Evolutionary conservation across 371 early-diverging fungal genomes (phyloP).

Genomic region (Haplosporangium sp.): DNA sequence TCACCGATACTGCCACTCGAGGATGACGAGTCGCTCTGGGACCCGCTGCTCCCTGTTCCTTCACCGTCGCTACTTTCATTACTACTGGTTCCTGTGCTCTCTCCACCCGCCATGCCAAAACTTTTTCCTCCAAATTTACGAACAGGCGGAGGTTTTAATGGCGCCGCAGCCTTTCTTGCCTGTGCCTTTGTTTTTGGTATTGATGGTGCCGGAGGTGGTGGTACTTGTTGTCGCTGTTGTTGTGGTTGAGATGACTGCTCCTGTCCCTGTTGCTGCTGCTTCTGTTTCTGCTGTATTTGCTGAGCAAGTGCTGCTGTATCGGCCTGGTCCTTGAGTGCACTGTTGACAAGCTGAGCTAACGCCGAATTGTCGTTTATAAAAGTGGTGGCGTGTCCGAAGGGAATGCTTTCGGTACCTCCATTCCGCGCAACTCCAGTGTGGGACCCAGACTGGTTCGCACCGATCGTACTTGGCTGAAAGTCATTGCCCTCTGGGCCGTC

Average conservation of each 20-base stretch:
- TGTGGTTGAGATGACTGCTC: slow-evolving; percentile 7
- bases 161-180: slow-evolving; percentile 26
- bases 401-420: slow-evolving; percentile 3
- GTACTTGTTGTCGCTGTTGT: slow-evolving; percentile 19
- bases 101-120: slow-evolving; percentile 50
- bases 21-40: slow-evolving; percentile 51
- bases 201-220: neutral
- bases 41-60: slow-evolving; percentile 52
- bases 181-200: slow-evolving; percentile 36
- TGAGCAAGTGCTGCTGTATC: slow-evolving; percentile 18
- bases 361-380: slow-evolving; percentile 36
- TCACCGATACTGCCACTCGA: slow-evolving; percentile 40
- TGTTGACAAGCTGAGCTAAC: slow-evolving; percentile 33
- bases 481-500: slow-evolving; percentile 23
- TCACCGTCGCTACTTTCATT: slow-evolving; percentile 54
- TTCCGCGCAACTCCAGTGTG: slow-evolving; percentile 8
- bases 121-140: slow-evolving; percentile 55
- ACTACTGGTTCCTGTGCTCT: slow-evolving; percentile 50
- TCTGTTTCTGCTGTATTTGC: slow-evolving; percentile 9
- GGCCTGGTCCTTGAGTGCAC: slow-evolving; percentile 35
- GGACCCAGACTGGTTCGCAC: neutral
- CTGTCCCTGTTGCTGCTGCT: neutral
- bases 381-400: slow-evolving; percentile 15
- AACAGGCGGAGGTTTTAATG: slow-evolving; percentile 37
- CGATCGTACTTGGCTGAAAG: slow-evolving; percentile 5